Evolutionary conservation across 306 rosid genomes (phyloP).

Genomic region (Castanea mollissima): DNA sequence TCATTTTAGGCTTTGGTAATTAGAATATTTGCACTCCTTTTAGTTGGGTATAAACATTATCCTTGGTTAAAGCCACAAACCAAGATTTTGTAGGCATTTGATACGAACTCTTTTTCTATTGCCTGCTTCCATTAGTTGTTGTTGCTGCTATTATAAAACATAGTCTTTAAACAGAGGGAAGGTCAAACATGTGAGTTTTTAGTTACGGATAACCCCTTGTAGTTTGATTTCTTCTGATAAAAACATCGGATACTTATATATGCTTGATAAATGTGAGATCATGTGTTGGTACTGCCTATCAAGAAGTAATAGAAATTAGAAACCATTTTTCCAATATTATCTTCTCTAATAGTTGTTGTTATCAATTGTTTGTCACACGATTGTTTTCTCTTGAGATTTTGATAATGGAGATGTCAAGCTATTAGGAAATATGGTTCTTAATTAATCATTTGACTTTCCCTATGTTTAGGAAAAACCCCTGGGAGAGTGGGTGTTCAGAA

Average conservation of each 20-base stretch:
- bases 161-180: neutral
- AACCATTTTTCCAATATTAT: neutral
- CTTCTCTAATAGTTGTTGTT: neutral
- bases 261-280: neutral
- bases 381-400: neutral
- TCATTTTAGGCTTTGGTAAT: neutral
- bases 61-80: neutral
- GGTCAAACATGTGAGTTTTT: neutral
- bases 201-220: neutral
- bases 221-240: neutral
- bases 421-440: neutral
- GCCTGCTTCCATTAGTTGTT: neutral
- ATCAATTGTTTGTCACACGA: neutral
- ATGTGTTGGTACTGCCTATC: neutral
- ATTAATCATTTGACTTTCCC: slow-evolving; percentile 15
- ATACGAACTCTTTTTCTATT: neutral
- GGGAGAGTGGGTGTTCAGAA: slow-evolving; percentile 87
- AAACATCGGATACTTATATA: neutral
- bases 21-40: neutral
- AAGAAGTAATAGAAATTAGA: slow-evolving; percentile 6
- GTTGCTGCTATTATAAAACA: neutral
- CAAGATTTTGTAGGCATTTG: neutral
- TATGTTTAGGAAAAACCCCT: slow-evolving; percentile 60
- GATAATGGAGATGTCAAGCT: slow-evolving; percentile 2
- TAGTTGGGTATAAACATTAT: neutral